Percentiles rank a stretch among this genome's conserved stretches.
phyloP scores from a whole-genome alignment of 2,329 filamentous ascomycete species.

The Verticillium klebahnii region DNA sequence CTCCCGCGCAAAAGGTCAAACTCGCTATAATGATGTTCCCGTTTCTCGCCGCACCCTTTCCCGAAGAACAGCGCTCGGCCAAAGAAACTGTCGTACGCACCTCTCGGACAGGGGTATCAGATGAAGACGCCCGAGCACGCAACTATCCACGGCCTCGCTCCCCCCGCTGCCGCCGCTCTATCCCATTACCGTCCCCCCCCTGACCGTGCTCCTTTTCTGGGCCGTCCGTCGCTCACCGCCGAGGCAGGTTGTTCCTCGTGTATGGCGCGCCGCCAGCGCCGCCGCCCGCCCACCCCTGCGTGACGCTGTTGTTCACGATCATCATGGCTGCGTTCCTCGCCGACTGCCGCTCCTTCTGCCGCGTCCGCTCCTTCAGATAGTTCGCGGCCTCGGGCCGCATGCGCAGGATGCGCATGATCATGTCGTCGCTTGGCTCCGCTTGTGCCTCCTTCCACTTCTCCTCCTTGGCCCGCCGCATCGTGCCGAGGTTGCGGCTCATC shows the following conservation, averaged over 20 bases:
- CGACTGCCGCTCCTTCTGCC: slow-evolving; percentile 90
- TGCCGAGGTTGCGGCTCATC: slow-evolving; percentile 89
- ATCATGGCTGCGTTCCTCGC: slow-evolving; percentile 86
- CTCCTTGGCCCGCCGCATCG: slow-evolving; percentile 93
- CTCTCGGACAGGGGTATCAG: not conserved
- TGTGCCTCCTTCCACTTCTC: slow-evolving; percentile 94
- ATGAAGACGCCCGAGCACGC: not conserved
- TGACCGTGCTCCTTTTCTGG: not conserved
- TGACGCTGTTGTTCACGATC: slow-evolving; percentile 89
- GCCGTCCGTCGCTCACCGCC: slow-evolving; percentile 27
- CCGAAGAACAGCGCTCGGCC: not conserved
- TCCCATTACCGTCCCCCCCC: not conserved
- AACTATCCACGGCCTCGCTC: not conserved
- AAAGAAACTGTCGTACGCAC: not conserved
- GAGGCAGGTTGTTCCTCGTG: slow-evolving; percentile 40
- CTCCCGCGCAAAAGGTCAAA: not conserved
- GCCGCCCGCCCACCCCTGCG: slow-evolving; percentile 48
- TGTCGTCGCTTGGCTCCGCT: slow-evolving; percentile 94
- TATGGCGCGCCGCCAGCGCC: slow-evolving; percentile 28
- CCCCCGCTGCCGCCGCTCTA: not conserved
- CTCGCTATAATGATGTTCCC: not conserved
- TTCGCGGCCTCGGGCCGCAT: slow-evolving; percentile 88
- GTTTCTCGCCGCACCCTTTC: not conserved
- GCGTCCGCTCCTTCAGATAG: slow-evolving; percentile 84
- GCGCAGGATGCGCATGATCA: slow-evolving; percentile 89